These are phyloP conservation scores for Ustilago cynodontis DNA, from an alignment of 1,284 basidiomycete species.

Conservation along the genomic window DNA sequence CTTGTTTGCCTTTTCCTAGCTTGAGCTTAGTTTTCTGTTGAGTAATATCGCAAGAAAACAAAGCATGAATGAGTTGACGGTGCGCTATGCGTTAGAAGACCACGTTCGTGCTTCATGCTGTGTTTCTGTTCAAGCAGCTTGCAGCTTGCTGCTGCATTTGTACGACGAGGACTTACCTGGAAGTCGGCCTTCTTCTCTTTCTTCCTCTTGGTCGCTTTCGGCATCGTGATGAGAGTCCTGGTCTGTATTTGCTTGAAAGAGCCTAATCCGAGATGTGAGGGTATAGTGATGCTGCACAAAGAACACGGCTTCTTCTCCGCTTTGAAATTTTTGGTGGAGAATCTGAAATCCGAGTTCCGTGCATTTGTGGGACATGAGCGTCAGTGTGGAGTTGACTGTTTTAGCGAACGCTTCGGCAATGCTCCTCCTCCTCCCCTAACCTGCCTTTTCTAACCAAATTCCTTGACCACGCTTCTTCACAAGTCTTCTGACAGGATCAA, in stretches of 20 bases:
- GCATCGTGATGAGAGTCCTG: constrained; percentile 25
- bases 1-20: constrained; percentile 91
- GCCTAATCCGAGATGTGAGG: neutral
- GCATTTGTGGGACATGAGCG: neutral
- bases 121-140: no score
- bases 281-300: neutral
- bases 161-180: constrained; percentile 21
- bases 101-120: neutral
- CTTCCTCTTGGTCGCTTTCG: constrained; percentile 52
- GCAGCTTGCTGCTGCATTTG: neutral
- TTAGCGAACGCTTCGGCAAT: constrained; percentile 16
- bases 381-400: constrained; percentile 19
- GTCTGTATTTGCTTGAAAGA: neutral
- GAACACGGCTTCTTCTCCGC: neutral
- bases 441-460: neutral
- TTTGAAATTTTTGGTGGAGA: constrained; percentile 26
- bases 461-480: neutral
- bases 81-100: neutral
- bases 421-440: constrained; percentile 1
- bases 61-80: neutral
- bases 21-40: constrained; percentile 92
- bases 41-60: neutral
- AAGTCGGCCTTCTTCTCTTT: constrained; percentile 56
- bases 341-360: constrained; percentile 16
- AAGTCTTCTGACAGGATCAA: neutral